Conservation (phyloP, 2,329 filamentous ascomycete species). For the Emergomyces pasteurianus region DNA sequence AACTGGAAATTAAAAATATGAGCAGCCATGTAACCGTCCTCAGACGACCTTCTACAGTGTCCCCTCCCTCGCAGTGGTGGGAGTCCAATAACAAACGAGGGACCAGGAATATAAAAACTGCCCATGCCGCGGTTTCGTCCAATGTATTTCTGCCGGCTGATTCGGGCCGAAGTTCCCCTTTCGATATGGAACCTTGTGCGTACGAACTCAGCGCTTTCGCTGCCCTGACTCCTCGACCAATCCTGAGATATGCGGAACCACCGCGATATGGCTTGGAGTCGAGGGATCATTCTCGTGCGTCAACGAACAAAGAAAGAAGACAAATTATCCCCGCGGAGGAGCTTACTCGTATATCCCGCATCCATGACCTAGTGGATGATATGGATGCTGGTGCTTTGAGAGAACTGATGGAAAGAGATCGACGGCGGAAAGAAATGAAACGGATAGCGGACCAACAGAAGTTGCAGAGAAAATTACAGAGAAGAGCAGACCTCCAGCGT, state of each 20-base stretch:
- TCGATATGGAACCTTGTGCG: conserved; percentile 59
- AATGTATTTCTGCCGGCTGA: neutral
- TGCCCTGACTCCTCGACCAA: conserved; percentile 74
- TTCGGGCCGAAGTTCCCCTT: conserved; percentile 43
- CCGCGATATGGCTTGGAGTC: conserved; percentile 43
- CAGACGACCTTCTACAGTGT: conserved; percentile 43
- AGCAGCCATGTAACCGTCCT: conserved; percentile 52
- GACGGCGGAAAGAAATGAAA: conserved; percentile 66
- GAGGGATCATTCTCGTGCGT: conserved; percentile 37
- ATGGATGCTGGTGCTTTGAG: conserved; percentile 74
- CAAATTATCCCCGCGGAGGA: conserved; percentile 49
- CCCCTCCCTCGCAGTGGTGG: conserved; percentile 47
- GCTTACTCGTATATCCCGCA: conserved; percentile 48
- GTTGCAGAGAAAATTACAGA: conserved; percentile 37
- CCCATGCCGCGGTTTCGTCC: neutral
- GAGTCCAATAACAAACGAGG: conserved; percentile 51
- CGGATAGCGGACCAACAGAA: conserved; percentile 56
- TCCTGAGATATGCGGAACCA: conserved; percentile 60
- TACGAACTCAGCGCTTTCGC: conserved; percentile 73
- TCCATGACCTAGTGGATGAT: conserved; percentile 65
- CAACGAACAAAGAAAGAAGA: conserved; percentile 41
- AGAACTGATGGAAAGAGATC: conserved; percentile 82
- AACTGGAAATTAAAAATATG: conserved; percentile 83
- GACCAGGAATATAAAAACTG: conserved; percentile 38
- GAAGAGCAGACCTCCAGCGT: conserved; percentile 42